Conservation (phyloP, 73 alveolate genomes). For the Paramecium sexaurelia region DNA sequence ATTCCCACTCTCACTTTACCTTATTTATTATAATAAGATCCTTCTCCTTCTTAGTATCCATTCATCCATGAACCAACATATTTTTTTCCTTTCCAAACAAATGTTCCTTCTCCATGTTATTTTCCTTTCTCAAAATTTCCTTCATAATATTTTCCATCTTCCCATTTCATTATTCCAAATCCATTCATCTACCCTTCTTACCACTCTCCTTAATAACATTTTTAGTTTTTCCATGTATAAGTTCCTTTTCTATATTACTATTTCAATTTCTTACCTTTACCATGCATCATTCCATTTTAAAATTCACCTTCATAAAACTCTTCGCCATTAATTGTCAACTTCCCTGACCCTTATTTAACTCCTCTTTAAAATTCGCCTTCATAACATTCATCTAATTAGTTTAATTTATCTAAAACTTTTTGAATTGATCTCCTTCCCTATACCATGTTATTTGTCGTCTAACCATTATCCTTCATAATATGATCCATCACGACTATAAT, state of each 20-base stretch:
- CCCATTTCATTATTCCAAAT: conserved; percentile 76
- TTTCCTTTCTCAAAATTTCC: conserved; percentile 72
- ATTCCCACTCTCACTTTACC: conserved; percentile 41
- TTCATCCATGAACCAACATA: conserved; percentile 84
- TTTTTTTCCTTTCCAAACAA: conserved; percentile 76
- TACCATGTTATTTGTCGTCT: conserved; percentile 59
- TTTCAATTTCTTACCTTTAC: conserved; percentile 71
- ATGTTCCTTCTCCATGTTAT: conserved; percentile 74
- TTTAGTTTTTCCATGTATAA: conserved; percentile 72
- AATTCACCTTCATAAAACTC: conserved; percentile 80
- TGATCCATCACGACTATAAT: conserved; percentile 1
- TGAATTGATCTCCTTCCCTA: conserved; percentile 44
- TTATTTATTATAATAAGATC: conserved; percentile 27
- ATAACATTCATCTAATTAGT: conserved; percentile 75
- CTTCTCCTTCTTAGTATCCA: conserved; percentile 82
- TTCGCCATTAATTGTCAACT: conserved; percentile 74
- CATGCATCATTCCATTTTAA: conserved; percentile 73
- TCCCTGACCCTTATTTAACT: conserved; percentile 82
- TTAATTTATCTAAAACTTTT: conserved; percentile 1
- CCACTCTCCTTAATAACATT: conserved; percentile 74
- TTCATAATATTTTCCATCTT: conserved; percentile 73
- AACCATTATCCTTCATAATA: conserved; percentile 63
- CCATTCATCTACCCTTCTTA: conserved; percentile 78
- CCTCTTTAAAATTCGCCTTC: conserved; percentile 78
- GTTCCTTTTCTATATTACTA: conserved; percentile 63